Evolutionary conservation across 2,329 filamentous ascomycete species (phyloP).

Genomic region (Calonectria montana): DNA sequence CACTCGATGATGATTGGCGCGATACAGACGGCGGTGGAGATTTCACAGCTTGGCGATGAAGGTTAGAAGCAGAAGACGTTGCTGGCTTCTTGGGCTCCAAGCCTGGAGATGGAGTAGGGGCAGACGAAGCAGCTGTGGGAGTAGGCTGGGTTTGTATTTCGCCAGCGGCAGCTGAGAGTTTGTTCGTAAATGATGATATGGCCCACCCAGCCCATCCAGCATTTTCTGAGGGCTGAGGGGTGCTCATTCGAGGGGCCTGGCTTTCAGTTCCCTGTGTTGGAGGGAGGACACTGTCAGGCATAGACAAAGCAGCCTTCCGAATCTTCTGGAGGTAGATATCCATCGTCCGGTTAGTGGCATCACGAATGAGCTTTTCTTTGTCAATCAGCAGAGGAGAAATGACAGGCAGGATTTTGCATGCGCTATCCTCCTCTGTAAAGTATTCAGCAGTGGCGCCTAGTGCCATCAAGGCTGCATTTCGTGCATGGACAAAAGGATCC

Average conservation of each 20-base stretch:
- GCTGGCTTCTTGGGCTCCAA: slow-evolving; percentile 50
- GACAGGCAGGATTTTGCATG: slow-evolving; percentile 82
- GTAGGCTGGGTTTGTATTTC: slow-evolving; percentile 78
- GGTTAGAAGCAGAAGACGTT: slow-evolving; percentile 65
- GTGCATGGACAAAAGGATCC: slow-evolving; percentile 94
- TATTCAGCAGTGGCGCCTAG: slow-evolving; percentile 86
- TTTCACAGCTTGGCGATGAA: slow-evolving; percentile 70
- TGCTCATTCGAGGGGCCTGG: slow-evolving; percentile 79
- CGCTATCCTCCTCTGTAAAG: slow-evolving; percentile 92
- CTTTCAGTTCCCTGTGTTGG: slow-evolving; percentile 67
- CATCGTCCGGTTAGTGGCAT: slow-evolving; percentile 90
- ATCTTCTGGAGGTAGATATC: slow-evolving; percentile 87
- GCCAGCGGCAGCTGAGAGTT: slow-evolving; percentile 83
- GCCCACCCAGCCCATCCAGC: slow-evolving; percentile 91
- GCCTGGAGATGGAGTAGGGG: slow-evolving; percentile 54
- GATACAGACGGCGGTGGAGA: slow-evolving; percentile 61
- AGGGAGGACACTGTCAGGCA: slow-evolving; percentile 85
- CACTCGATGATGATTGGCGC: slow-evolving; percentile 60
- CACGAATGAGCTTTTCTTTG: slow-evolving; percentile 94
- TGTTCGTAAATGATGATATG: slow-evolving; percentile 98
- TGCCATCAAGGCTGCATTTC: slow-evolving; percentile 89
- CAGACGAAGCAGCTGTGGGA: slow-evolving; percentile 54
- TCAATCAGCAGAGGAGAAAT: slow-evolving; percentile 89
- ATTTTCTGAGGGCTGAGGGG: slow-evolving; percentile 73
- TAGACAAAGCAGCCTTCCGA: slow-evolving; percentile 78